Base-by-base conservation (phyloP, 78 protist species). In the Bodo saltans region DNA sequence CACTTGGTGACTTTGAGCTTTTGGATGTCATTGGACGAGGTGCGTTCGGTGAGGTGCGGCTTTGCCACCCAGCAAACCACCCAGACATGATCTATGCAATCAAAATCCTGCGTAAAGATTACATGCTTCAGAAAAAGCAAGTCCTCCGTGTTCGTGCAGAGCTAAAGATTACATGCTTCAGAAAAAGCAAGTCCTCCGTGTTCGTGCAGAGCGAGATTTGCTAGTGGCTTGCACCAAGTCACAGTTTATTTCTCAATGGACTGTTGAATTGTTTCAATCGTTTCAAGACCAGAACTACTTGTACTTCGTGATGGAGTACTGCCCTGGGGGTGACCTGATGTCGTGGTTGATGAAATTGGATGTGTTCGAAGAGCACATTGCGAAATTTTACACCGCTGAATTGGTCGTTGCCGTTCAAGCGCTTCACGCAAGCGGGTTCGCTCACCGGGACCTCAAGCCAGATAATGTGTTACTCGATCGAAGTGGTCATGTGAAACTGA, bases 301-400 rank as follows among this genome's bases (percentile, higher is more conserved):
- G 33, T 93, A 88, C 78, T 60, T 93, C 70, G 90, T 90, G 34
- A 91, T 93, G 93, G 95, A 88, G 78, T 88, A 76, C 71, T 29
- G 52, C 38, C 71, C 87, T 1, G 95, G 95, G 17, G 94, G 95
- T 27, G 97, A 94, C 67, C 68, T 94, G 68, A 34, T 88, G 33
- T 74, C 38, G n/a, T 74, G 82, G 88, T 74, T 95, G 30, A 89
- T 90, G 42, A 83, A 88, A 32, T 70, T 69, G 72, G 91, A 91
- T 69, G 88, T 89, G 33, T 91, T 93, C 74, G 69, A 86, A 30
- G 90, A 90, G 40, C 90, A 79, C 41, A 92, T 72, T 29, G 86
- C 96, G 12, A 37, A 92, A 30, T 93, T 93, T 79, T 95, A 92
- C 87, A 89, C 92, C 29, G 94, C 94, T 2, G 97, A 95, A 67